A percentile compares a stretch with the other conserved stretches of the same genome.
phyloP scores from a whole-genome alignment of 352 stramenopile genomes.

The Elongisporangium undulatum region DNA sequence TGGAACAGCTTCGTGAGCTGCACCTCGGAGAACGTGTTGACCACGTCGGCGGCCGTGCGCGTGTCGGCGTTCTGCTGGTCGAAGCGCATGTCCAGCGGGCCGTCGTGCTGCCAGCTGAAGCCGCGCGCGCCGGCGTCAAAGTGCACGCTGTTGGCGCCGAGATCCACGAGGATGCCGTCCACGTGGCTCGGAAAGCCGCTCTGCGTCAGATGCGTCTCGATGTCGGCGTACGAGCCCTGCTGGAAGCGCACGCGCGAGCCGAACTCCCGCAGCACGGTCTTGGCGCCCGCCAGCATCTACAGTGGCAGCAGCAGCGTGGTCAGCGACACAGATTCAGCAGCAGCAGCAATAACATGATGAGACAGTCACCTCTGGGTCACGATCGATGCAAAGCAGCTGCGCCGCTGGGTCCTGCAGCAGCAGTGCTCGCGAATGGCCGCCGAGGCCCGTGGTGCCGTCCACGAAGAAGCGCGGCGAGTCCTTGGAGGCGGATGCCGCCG shows the following conservation, averaged over 20 bases:
- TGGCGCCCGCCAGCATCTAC: constrained; percentile 49
- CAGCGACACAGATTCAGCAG: background rate
- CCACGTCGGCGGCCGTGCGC: constrained; percentile 50
- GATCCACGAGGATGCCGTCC: constrained; percentile 70
- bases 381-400: constrained; percentile 75
- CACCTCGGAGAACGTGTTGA: constrained; percentile 72
- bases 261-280: constrained; percentile 42
- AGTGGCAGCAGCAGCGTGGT: background rate
- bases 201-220: constrained; percentile 28
- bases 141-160: constrained; percentile 82
- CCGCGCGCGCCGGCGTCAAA: constrained; percentile 63
- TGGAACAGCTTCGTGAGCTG: constrained; percentile 71
- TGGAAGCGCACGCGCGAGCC: constrained; percentile 46
- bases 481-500: background rate
- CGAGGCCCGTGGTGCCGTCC: constrained; percentile 68
- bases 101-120: constrained; percentile 72
- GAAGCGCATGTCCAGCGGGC: constrained; percentile 80
- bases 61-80: constrained; percentile 29
- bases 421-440: constrained; percentile 60
- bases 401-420: constrained; percentile 37
- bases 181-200: constrained; percentile 44
- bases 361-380: constrained; percentile 50
- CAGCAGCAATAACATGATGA: background rate
- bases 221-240: constrained; percentile 56
- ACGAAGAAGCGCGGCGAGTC: constrained; percentile 45